phyloP scores from a whole-genome alignment of 129 eudicot genomes.

The Mikania micrantha region DNA sequence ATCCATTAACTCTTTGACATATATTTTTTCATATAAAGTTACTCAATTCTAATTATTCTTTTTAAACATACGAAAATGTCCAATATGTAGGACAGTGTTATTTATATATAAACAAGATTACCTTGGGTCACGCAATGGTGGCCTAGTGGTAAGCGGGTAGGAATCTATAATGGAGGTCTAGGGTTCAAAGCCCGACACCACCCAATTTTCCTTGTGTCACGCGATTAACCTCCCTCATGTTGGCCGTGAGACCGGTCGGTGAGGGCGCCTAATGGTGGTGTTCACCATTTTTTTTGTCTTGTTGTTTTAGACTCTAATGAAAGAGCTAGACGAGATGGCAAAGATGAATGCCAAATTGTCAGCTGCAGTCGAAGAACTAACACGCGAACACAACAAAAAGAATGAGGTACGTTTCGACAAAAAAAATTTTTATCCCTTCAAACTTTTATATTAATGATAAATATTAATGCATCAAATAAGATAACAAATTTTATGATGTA shows the following conservation, averaged over 20 bases:
- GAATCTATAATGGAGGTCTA: too few relatives aligned
- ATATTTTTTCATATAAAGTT: neutral
- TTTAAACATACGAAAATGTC: neutral
- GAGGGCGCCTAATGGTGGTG: too few relatives aligned
- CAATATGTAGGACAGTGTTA: neutral
- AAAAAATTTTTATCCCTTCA: neutral
- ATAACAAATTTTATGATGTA: neutral
- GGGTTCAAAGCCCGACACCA: too few relatives aligned
- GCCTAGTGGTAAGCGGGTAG: too few relatives aligned
- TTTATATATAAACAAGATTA: neutral
- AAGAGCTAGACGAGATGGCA: slow-evolving; percentile 89
- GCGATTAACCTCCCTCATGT: too few relatives aligned
- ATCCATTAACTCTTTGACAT: neutral
- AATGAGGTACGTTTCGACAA: slow-evolving; percentile 59
- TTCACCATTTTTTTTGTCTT: too few relatives aligned
- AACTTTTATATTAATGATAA: neutral
- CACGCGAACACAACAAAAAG: slow-evolving; percentile 88
- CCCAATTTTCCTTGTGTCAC: too few relatives aligned
- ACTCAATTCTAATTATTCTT: neutral
- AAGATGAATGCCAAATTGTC: slow-evolving; percentile 78
- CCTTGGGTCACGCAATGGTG: too few relatives aligned
- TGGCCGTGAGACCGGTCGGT: too few relatives aligned
- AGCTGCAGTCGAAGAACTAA: slow-evolving; percentile 90
- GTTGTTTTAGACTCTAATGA: slow-evolving; percentile 56
- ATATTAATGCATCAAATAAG: neutral